phyloP scores from a whole-genome alignment of 768 basidiomycete genomes.

The Stropharia rugosoannulata region DNA sequence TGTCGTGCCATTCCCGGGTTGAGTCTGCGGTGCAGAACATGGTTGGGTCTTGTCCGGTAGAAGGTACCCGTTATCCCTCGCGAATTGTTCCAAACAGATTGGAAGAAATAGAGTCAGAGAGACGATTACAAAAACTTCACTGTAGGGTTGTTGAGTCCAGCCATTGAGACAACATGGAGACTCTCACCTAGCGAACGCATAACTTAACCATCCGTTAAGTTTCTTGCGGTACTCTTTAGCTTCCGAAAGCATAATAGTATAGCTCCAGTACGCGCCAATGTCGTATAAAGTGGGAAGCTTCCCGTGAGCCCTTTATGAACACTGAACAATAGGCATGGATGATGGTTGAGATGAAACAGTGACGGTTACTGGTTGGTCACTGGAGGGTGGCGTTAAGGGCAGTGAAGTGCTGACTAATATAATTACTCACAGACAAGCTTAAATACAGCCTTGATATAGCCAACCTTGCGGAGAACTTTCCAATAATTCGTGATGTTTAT shows the following conservation, averaged over 20 bases:
- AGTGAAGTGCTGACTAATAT: no score
- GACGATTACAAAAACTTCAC: constrained; percentile 81
- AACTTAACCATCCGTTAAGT: constrained; percentile 78
- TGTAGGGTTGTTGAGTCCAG: constrained; percentile 22
- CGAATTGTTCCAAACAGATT: constrained; percentile 85
- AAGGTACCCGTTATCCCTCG: constrained; percentile 82
- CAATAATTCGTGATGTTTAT: not conserved
- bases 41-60: constrained; percentile 65
- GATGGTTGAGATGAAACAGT: no score
- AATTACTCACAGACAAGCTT: no score
- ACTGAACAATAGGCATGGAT: no score
- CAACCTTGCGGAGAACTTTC: no score
- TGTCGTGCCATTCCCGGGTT: constrained; percentile 14
- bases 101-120: constrained; percentile 81
- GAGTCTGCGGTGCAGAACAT: constrained; percentile 39
- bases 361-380: no score
- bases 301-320: no score
- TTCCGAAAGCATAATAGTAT: constrained; percentile 11
- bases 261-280: not conserved
- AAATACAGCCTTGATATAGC: no score
- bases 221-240: constrained; percentile 34
- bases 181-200: constrained; percentile 77
- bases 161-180: not conserved
- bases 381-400: no score
- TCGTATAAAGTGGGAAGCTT: not conserved